Conservation (phyloP, 1,139 yeast species). For the Yamadazyma blattariae region DNA sequence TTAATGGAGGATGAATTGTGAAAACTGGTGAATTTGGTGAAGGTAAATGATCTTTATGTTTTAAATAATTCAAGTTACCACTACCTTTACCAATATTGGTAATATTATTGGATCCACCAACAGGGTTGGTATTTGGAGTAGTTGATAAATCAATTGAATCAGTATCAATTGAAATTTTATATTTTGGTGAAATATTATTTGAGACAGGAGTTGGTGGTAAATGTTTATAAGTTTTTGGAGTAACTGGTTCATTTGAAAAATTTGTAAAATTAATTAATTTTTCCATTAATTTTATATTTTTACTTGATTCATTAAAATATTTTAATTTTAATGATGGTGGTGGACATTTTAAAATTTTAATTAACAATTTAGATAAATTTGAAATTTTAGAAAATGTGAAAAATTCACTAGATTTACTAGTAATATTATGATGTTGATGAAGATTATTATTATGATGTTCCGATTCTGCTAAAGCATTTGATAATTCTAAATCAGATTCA, state of each 20-base stretch:
- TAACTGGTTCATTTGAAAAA: conserved; percentile 19
- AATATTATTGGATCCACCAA: no score
- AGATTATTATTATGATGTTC: background rate
- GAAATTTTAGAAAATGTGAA: conserved; percentile 16
- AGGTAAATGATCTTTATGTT: conserved; percentile 12
- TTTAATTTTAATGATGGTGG: conserved; percentile 44
- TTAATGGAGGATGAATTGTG: conserved; percentile 17
- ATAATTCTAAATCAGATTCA: background rate
- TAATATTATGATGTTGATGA: background rate
- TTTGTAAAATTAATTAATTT: conserved; percentile 32
- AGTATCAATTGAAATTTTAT: conserved; percentile 4
- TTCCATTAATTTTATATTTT: conserved; percentile 37
- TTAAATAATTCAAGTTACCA: no score
- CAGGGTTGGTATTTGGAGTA: background rate
- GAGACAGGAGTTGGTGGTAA: conserved; percentile 21
- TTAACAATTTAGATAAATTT: conserved; percentile 20
- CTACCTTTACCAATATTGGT: conserved; percentile 1
- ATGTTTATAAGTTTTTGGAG: conserved; percentile 15
- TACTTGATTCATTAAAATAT: conserved; percentile 37
- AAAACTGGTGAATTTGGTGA: conserved; percentile 16
- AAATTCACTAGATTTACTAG: conserved; percentile 1
- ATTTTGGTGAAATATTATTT: conserved; percentile 16
- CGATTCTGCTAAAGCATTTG: background rate
- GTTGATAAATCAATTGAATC: conserved; percentile 3
- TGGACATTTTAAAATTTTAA: conserved; percentile 43